Base-by-base conservation (phyloP, 2,329 filamentous ascomycete species). In the Madurella mycetomatis region DNA sequence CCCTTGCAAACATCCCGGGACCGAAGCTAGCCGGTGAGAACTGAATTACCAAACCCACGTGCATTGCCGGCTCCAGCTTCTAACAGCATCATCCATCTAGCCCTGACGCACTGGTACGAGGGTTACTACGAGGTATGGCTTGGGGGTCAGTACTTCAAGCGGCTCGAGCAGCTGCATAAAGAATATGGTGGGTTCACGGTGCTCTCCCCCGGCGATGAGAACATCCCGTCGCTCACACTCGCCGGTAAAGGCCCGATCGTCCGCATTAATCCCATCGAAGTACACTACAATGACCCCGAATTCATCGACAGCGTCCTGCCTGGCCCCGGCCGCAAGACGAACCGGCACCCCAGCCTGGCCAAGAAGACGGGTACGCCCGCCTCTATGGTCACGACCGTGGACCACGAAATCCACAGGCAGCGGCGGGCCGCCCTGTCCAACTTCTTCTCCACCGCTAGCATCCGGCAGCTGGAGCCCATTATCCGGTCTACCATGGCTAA, bases 391-490 rank as follows among this genome's bases (percentile, higher is more conserved):
- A 39, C 43, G 5, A 57, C 57, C 1, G 30, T 55, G 2, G 30
- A 41, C 15, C 57, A 59, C 18, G 57, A 57, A n/a, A 13, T 53
- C 17, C 57, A 59, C 39, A 45, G 51, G 9, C 47, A 43, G n/a
- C 51, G 54, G 2, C 46, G 54, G 9, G 47, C 42, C 17, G 41
- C 57, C 11, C 18, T 59, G 4, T 50, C 46, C 19, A 16, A 25
- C 25, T 57, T 59, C 43, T 59, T 59, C 42, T 57, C 54, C 13
- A 47, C 41, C 2, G 47, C 48, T 30, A 59, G 53, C 32, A 55
- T 64, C 8, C 46, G 51, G 4, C 43, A 52, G 51, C 50, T 65
- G 12, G 54, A 63, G 50, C 53, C 51, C 4, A 48, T 61, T 32
- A 58, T 65, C 18, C 53, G 56, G n/a, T 43, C 57, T 17, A 12